Evolutionary conservation across 2,329 filamentous ascomycete genomes (phyloP).

Genomic region (Camillea tinctor): DNA sequence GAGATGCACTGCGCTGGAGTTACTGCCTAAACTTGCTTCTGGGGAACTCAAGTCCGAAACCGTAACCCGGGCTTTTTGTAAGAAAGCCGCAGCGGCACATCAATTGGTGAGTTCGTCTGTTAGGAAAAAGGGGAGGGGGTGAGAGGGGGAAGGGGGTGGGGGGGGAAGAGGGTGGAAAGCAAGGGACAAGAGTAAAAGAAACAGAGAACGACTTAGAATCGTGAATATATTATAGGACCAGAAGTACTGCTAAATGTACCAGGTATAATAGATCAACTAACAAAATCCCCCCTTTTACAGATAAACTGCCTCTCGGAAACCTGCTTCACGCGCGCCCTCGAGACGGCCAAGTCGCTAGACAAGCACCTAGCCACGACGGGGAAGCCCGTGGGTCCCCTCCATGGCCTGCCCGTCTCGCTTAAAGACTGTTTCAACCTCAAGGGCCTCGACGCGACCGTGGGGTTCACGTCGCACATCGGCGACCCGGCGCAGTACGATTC

Average conservation of each 20-base stretch:
- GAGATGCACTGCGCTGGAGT: constrained; percentile 30
- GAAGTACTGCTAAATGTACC: not conserved
- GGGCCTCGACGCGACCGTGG: constrained; percentile 60
- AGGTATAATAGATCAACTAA: constrained; percentile 6
- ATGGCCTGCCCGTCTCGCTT: constrained; percentile 63
- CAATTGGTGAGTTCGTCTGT: constrained; percentile 29
- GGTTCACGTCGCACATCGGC: constrained; percentile 61
- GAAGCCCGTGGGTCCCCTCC: constrained; percentile 58
- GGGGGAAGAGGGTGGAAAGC: too few relatives aligned
- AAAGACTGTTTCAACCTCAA: constrained; percentile 69
- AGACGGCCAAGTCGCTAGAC: constrained; percentile 48
- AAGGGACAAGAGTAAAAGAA: too few relatives aligned
- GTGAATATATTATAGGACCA: not conserved
- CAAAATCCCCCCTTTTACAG: constrained; percentile 18
- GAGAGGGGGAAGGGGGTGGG: too few relatives aligned
- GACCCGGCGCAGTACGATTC: constrained; percentile 50
- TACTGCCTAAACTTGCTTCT: constrained; percentile 36
- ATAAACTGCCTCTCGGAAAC: constrained; percentile 53
- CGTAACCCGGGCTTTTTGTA: constrained; percentile 39
- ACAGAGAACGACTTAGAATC: too few relatives aligned
- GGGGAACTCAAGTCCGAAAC: constrained; percentile 37
- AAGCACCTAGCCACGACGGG: constrained; percentile 47
- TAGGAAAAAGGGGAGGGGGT: not conserved
- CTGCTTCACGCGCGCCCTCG: constrained; percentile 53
- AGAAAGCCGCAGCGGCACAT: constrained; percentile 38